These are phyloP conservation scores for Haematococcus lacustris DNA, from an alignment of 139 green algal species.

Conservation along the genomic window DNA sequence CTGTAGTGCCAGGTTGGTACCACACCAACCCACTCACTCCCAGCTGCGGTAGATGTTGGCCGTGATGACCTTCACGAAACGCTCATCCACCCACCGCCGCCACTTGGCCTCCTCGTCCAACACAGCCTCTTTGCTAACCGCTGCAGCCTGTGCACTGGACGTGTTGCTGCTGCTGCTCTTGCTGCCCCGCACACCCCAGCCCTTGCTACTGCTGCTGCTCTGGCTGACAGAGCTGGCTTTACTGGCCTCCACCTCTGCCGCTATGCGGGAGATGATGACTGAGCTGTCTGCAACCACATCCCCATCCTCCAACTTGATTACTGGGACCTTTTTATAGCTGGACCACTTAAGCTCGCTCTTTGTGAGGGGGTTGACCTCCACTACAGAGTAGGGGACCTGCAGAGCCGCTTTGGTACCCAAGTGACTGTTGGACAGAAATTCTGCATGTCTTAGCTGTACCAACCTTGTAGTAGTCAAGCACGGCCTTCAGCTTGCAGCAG, in stretches of 20 bases:
- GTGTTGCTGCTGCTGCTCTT: neutral
- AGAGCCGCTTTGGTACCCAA: too few species aligned
- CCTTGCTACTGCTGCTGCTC: too few species aligned
- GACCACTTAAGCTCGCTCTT: conserved; percentile 90
- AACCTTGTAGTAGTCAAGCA: conserved; percentile 89
- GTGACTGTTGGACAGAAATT: too few species aligned
- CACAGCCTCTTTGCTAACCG: too few species aligned
- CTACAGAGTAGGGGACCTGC: conserved; percentile 81
- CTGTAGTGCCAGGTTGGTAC: too few species aligned
- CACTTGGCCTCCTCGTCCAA: conserved; percentile 63
- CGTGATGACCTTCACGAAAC: conserved; percentile 89
- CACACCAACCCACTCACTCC: conserved; percentile 51
- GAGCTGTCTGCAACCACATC: conserved; percentile 78
- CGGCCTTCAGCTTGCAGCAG: conserved; percentile 97
- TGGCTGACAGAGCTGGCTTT: too few species aligned
- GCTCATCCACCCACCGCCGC: conserved; percentile 88
- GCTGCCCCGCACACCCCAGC: neutral
- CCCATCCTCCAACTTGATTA: conserved; percentile 68
- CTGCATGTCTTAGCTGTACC: too few species aligned
- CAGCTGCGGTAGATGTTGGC: conserved; percentile 96
- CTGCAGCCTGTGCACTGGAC: neutral
- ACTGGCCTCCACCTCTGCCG: conserved; percentile 52
- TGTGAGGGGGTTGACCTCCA: conserved; percentile 94
- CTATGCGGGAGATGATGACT: conserved; percentile 69
- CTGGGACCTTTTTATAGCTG: conserved; percentile 77